phyloP scores from a whole-genome alignment of 805 yeast species.

The Wickerhamiella lipophila region DNA sequence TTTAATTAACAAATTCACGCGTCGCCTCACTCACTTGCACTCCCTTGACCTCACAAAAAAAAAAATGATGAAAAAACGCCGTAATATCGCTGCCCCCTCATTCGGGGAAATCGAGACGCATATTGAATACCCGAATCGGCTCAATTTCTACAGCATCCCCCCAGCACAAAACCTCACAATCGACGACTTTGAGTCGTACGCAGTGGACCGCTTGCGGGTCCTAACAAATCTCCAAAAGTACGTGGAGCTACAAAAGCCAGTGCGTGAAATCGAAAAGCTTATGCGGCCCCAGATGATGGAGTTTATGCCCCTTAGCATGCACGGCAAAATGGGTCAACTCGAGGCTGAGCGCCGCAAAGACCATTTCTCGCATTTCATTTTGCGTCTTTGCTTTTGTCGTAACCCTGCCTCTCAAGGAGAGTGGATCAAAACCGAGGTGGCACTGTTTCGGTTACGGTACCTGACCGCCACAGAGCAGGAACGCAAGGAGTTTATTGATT shows the following conservation, averaged over 20 bases:
- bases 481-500: constrained; percentile 55
- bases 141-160: constrained; percentile 63
- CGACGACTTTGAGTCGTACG: constrained; percentile 92
- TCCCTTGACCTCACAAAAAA: not conserved
- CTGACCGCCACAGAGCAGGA: constrained; percentile 49
- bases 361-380: constrained; percentile 79
- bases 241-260: constrained; percentile 34
- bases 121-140: constrained; percentile 38
- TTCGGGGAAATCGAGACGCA: constrained; percentile 14
- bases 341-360: constrained; percentile 68
- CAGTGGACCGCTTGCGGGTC: constrained; percentile 76
- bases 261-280: constrained; percentile 49
- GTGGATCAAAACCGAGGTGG: constrained; percentile 64
- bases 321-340: constrained; percentile 15
- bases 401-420: constrained; percentile 64
- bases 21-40: not conserved
- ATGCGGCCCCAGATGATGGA: constrained; percentile 55
- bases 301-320: constrained; percentile 47
- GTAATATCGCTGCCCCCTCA: not conserved
- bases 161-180: constrained; percentile 79
- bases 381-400: constrained; percentile 82
- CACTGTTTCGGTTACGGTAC: constrained; percentile 63
- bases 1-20: constrained; percentile 1
- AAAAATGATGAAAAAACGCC: constrained; percentile 5
- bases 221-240: constrained; percentile 69